These are phyloP conservation scores for Tuber calosporum DNA, from an alignment of 495 filamentous ascomycete species.

Conservation along the genomic window DNA sequence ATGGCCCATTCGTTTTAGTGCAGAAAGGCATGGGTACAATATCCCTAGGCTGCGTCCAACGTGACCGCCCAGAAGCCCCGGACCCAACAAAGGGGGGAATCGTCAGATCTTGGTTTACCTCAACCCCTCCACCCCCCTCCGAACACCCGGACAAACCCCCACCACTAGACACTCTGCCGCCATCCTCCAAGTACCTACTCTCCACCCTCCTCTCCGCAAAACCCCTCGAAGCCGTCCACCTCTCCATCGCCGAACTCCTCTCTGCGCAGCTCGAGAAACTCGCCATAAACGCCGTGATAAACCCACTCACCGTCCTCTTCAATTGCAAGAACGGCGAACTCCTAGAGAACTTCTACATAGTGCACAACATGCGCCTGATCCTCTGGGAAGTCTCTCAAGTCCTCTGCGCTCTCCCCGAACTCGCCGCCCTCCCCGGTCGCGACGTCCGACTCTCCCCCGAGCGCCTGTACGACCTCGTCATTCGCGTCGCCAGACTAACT, in stretches of 20 bases:
- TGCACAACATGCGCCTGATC: conserved; percentile 53
- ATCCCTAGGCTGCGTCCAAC: conserved; percentile 50
- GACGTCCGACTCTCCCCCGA: conserved; percentile 52
- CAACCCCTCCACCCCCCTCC: not conserved
- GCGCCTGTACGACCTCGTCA: conserved; percentile 52
- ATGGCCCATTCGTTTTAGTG: conserved; percentile 53
- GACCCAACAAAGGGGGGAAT: conserved; percentile 25
- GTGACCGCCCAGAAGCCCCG: not conserved
- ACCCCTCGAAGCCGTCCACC: conserved; percentile 45
- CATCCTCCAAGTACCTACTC: conserved; percentile 42
- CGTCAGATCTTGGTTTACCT: conserved; percentile 4
- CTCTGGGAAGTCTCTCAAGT: conserved; percentile 60
- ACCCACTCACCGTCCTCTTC: conserved; percentile 69
- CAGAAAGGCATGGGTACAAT: conserved; percentile 60
- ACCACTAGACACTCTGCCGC: conserved; percentile 36
- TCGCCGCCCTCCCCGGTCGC: conserved; percentile 56
- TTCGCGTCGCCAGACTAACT: conserved; percentile 56
- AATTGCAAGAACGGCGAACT: conserved; percentile 67
- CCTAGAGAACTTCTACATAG: conserved; percentile 54
- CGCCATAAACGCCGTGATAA: conserved; percentile 69
- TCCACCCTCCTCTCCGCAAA: conserved; percentile 36
- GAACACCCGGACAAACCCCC: conserved; percentile 33
- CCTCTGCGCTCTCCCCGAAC: conserved; percentile 59
- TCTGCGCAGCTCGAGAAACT: conserved; percentile 69
- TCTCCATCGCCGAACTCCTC: conserved; percentile 50